Evolutionary conservation across 148 eudicot genomes (phyloP).

Genomic region (Fagopyrum esculentum): DNA sequence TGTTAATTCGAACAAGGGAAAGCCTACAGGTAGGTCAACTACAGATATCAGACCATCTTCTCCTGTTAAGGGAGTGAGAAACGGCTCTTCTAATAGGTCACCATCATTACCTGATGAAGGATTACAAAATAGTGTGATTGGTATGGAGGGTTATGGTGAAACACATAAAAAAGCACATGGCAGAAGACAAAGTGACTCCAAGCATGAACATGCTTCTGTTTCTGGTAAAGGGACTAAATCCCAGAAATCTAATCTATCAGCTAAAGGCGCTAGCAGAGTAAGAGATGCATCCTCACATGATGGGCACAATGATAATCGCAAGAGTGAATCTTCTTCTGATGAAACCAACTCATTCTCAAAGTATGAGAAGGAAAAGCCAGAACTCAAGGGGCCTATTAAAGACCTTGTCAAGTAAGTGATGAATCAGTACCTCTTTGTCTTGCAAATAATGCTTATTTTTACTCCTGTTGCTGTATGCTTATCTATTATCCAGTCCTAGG

Average conservation of each 20-base stretch:
- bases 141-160: slow-evolving; percentile 49
- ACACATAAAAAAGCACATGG: slow-evolving; percentile 31
- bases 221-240: slow-evolving; percentile 49
- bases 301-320: slow-evolving; percentile 40
- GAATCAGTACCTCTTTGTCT: neutral
- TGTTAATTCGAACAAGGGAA: slow-evolving; percentile 41
- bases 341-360: slow-evolving; percentile 64
- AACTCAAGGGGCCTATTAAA: slow-evolving; percentile 78
- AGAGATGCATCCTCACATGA: slow-evolving; percentile 34
- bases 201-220: slow-evolving; percentile 35
- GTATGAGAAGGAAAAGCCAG: slow-evolving; percentile 87
- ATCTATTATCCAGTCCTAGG: neutral
- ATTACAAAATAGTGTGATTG: slow-evolving; percentile 29
- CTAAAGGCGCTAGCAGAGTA: slow-evolving; percentile 29
- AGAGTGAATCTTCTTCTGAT: slow-evolving; percentile 66
- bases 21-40: slow-evolving; percentile 31
- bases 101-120: slow-evolving; percentile 25
- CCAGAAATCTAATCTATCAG: slow-evolving; percentile 38
- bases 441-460: slow-evolving; percentile 2
- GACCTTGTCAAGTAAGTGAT: slow-evolving; percentile 65
- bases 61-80: slow-evolving; percentile 24
- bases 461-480: neutral
- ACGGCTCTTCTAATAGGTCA: neutral
- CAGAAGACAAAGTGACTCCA: slow-evolving; percentile 31
- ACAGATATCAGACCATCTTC: slow-evolving; percentile 34